A percentile compares a stretch with the other conserved stretches of the same genome.
Evolutionary conservation across 75 land plant genomes (phyloP).

Genomic region (Selaginella moellendorffii): DNA sequence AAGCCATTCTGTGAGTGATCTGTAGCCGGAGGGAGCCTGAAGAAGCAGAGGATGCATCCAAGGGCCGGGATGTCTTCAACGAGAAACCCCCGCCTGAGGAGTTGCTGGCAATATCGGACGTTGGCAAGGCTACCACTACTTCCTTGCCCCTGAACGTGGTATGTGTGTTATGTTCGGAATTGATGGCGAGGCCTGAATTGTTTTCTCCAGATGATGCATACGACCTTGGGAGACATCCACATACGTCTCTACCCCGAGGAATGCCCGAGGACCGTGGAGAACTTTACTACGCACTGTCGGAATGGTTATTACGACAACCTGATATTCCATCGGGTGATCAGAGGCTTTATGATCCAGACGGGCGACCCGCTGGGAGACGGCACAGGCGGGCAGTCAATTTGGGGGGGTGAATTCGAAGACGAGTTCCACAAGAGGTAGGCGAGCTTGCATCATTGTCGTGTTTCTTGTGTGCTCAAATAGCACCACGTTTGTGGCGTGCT

Average conservation of each 20-base stretch:
- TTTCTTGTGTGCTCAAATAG: constrained; percentile 10
- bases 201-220: constrained; percentile 61
- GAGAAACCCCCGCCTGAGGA: constrained; percentile 99
- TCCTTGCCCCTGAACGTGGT: constrained; percentile 99
- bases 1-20: constrained; percentile 25
- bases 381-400: constrained; percentile 97
- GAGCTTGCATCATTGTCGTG: too few species aligned
- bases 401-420: constrained; percentile 99
- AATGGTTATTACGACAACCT: constrained; percentile 99
- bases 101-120: constrained; percentile 78
- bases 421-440: constrained; percentile 95
- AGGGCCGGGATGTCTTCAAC: constrained; percentile 92
- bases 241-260: constrained; percentile 89
- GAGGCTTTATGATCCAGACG: constrained; percentile 98
- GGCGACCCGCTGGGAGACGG: constrained; percentile 99
- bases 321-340: constrained; percentile 92
- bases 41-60: constrained; percentile 96
- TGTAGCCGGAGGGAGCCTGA: constrained; percentile 92
- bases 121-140: constrained; percentile 74
- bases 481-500: constrained; percentile 7
- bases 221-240: constrained; percentile 87
- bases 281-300: constrained; percentile 90
- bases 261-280: constrained; percentile 97
- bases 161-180: constrained; percentile 17
- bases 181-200: too few species aligned